Evolutionary conservation across 2,329 filamentous ascomycete species (phyloP), one percentile per base, ranked within the genome.

Genomic region (Talaromyces sp.): DNA sequence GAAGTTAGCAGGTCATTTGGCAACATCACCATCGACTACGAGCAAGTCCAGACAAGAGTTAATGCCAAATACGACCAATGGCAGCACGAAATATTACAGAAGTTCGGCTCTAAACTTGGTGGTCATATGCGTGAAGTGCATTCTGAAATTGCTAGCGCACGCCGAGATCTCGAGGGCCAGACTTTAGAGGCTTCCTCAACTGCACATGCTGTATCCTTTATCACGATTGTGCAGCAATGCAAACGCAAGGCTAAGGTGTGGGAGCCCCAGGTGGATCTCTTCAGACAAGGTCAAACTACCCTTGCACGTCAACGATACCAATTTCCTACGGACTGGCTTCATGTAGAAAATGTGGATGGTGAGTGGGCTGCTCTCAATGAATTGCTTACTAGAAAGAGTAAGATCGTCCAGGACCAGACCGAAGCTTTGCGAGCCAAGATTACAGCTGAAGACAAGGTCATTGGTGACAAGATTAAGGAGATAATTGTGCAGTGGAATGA

Each of bases 61-160:
- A 99, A 98, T 73, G 92, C 93, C 72, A 99, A 98, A 77, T 99
- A 99, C 75, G 96, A 99, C 75, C 94, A 98, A 77, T 99, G 96
- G 95, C 95, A 99, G 77, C 92, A 97, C 72, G 95, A 99, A 70
- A 96, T 99, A 63, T 84, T 98, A 43, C 87, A 91, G 71, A 97
- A 97, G 75, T 99, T 99, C 78, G 95, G 93, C 43, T 86, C 86
- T 64, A 92, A 95, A 64, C 89, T 99, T 54, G 92, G 93, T 56
- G 90, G 87, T 68, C 91, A 93, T 59, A 96, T 98, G 88, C 87
- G 92, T 58, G 95, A 99, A 73, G 90, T 97, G 3, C 93, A 95
- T 71, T 89, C 90, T 13, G 94, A 98, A 68, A 90, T 99, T 67
- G 91, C 96, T 72, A 93, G 93, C 78, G 92, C 94, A 10, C 88